These are phyloP conservation scores for Hypomyces perniciosus DNA, from an alignment of 2,329 filamentous ascomycete species.

Conservation along the genomic window DNA sequence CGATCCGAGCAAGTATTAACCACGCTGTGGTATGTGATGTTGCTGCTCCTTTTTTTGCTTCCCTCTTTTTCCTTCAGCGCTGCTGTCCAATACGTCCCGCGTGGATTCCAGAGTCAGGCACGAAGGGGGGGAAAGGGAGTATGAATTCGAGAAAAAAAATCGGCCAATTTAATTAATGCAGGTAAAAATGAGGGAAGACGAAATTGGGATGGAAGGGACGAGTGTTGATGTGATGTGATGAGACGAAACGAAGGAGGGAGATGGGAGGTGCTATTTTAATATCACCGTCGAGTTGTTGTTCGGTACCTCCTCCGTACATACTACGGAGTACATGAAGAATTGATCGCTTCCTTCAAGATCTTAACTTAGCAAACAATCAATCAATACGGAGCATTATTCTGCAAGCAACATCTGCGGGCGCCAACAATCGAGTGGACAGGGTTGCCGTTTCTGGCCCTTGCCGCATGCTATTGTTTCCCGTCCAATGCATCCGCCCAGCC, in stretches of 20 bases:
- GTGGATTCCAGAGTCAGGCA: not conserved
- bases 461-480: not conserved
- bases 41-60: not conserved
- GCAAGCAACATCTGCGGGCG: not conserved
- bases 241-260: not conserved
- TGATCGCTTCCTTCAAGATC: too few relatives aligned
- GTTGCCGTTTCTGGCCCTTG: not conserved
- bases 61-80: not conserved
- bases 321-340: too few relatives aligned
- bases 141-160: too few relatives aligned
- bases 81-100: not conserved
- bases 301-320: too few relatives aligned
- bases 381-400: not conserved
- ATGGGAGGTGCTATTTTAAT: not conserved
- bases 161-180: not conserved
- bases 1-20: constrained; percentile 7
- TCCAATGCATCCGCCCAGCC: not conserved
- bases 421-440: not conserved
- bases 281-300: too few relatives aligned
- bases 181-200: not conserved
- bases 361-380: too few relatives aligned
- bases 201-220: not conserved
- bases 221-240: not conserved
- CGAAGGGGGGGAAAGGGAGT: not conserved
- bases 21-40: constrained; percentile 8